phyloP scores from a whole-genome alignment of 208 protist species.

The Acanthamoeba culbertsoni region DNA sequence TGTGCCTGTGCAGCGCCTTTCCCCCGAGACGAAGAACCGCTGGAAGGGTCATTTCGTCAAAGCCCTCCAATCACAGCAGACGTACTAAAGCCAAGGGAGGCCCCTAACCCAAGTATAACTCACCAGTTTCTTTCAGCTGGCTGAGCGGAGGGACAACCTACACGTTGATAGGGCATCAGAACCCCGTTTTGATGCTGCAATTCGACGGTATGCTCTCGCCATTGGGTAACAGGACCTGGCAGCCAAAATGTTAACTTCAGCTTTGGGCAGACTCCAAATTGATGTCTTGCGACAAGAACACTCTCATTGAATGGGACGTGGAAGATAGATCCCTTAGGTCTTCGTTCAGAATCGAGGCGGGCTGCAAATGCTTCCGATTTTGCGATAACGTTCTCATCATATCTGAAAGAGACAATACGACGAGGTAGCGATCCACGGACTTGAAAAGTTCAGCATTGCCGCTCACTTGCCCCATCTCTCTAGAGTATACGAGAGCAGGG shows the following conservation, averaged over 20 bases:
- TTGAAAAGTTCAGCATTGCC: not conserved
- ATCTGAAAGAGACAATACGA: not conserved
- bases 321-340: not conserved
- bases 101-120: not conserved
- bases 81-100: not conserved
- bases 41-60: not conserved
- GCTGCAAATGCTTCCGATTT: not conserved
- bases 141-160: not conserved
- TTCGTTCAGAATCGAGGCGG: not conserved
- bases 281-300: not conserved
- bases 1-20: not conserved
- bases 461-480: too few relatives aligned
- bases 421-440: not conserved
- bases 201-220: not conserved
- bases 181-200: not conserved
- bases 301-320: not conserved
- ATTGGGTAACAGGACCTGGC: not conserved
- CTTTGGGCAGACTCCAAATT: not conserved
- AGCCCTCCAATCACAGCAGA: not conserved
- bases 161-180: not conserved
- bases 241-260: not conserved
- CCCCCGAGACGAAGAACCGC: not conserved
- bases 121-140: not conserved
- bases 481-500: not conserved
- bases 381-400: not conserved